These are phyloP conservation scores for Hypocreales sp. DNA, from an alignment of 2,329 filamentous ascomycete genomes.

Conservation along the genomic window DNA sequence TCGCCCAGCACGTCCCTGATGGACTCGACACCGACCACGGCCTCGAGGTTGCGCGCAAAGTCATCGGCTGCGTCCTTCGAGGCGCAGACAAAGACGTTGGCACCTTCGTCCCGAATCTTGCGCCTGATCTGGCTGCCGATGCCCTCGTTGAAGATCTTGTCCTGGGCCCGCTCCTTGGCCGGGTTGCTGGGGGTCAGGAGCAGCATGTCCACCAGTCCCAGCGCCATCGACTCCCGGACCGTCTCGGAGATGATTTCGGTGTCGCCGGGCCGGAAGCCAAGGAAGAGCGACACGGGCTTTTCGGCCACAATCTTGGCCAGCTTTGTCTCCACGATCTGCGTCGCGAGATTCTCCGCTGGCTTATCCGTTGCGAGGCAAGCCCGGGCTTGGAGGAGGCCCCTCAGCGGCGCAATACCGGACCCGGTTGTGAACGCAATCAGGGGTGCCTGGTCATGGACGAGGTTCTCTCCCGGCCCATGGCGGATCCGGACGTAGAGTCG, in stretches of 20 bases:
- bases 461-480: not conserved
- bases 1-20: constrained; percentile 1
- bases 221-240: not conserved
- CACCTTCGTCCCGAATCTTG: constrained; percentile 1
- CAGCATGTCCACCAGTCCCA: constrained; percentile 1
- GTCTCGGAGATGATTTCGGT: constrained; percentile 1
- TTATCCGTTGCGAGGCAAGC: not conserved
- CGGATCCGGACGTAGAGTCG: constrained; percentile 1
- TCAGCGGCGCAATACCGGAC: constrained; percentile 1
- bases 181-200: constrained; percentile 2
- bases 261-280: constrained; percentile 1
- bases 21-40: constrained; percentile 1
- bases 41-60: constrained; percentile 1
- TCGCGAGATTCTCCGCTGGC: not conserved
- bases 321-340: not conserved
- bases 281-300: constrained; percentile 1
- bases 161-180: not conserved
- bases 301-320: not conserved
- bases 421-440: constrained; percentile 3
- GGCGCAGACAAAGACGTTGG: constrained; percentile 1
- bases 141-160: not conserved
- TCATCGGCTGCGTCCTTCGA: constrained; percentile 2
- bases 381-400: constrained; percentile 1
- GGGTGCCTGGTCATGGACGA: constrained; percentile 1
- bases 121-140: not conserved